These are phyloP conservation scores for Lenwebbia sp. DNA, from an alignment of 345 rosid species.

Conservation along the genomic window DNA sequence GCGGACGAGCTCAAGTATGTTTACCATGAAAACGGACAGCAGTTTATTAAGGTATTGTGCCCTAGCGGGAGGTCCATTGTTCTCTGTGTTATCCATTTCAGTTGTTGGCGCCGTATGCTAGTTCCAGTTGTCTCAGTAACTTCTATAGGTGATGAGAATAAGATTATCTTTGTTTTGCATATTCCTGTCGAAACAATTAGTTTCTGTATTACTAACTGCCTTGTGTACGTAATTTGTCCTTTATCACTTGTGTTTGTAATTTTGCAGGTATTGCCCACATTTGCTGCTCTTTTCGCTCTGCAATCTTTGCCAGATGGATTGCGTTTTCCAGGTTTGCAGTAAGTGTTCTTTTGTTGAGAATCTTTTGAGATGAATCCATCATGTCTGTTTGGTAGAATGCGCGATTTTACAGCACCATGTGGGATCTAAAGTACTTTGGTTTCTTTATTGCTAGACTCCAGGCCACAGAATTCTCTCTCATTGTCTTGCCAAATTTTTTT, in stretches of 20 bases:
- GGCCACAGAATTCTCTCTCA: not conserved
- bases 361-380: not conserved
- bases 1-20: slow-evolving; percentile 65
- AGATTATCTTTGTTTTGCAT: not conserved
- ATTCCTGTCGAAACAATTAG: not conserved
- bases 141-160: not conserved
- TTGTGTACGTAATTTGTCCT: not conserved
- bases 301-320: slow-evolving; percentile 12
- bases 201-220: not conserved
- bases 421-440: not conserved
- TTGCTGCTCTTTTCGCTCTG: slow-evolving; percentile 47
- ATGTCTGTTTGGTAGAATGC: not conserved
- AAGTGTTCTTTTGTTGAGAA: slow-evolving; percentile 8
- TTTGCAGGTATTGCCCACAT: slow-evolving; percentile 75
- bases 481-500: not conserved
- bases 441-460: not conserved
- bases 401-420: not conserved
- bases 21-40: slow-evolving; percentile 62
- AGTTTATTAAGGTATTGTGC: slow-evolving; percentile 44
- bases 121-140: not conserved
- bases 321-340: slow-evolving; percentile 52
- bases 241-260: not conserved
- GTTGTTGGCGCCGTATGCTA: not conserved
- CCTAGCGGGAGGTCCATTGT: too few relatives aligned
- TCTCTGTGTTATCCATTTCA: not conserved